Conservation (phyloP, 345 rosid species). For the Excoecaria agallocha region DNA sequence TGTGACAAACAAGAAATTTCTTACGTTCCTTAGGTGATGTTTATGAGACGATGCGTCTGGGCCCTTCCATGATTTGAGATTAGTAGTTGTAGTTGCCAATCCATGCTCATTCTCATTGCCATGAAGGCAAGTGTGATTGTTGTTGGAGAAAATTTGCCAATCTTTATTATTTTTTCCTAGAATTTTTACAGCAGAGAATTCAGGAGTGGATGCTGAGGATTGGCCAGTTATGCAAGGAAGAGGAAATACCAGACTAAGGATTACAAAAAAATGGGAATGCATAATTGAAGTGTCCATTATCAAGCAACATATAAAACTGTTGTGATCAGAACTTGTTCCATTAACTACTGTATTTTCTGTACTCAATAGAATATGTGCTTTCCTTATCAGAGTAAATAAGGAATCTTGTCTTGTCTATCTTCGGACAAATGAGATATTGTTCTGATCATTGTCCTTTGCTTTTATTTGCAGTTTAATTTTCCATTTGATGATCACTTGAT, state of each 20-base stretch:
- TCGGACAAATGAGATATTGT: conserved; percentile 26
- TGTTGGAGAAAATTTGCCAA: too few relatives aligned
- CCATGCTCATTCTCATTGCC: conserved; percentile 10
- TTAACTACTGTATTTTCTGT: not conserved
- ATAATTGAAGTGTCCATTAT: too few relatives aligned
- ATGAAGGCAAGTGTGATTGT: too few relatives aligned
- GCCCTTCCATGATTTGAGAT: conserved; percentile 28
- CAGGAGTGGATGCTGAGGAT: too few relatives aligned
- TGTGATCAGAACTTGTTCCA: not conserved
- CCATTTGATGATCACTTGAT: too few relatives aligned
- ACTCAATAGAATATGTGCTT: conserved; percentile 33
- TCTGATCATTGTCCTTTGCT: conserved; percentile 16
- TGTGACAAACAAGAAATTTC: not conserved
- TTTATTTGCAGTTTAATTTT: too few relatives aligned
- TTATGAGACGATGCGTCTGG: conserved; percentile 12
- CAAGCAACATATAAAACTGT: too few relatives aligned
- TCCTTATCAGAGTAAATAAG: conserved; percentile 23
- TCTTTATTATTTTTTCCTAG: too few relatives aligned
- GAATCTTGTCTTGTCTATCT: conserved; percentile 28
- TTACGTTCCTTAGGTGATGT: conserved; percentile 29
- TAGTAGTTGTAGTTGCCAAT: conserved; percentile 16
- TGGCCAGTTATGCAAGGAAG: too few relatives aligned
- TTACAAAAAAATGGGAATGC: too few relatives aligned
- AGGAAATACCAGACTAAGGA: too few relatives aligned
- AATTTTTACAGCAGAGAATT: too few relatives aligned